Evolutionary conservation across 768 basidiomycete genomes (phyloP), one percentile per base, ranked within the genome.

Genomic region (Tephrocybe sp.): DNA sequence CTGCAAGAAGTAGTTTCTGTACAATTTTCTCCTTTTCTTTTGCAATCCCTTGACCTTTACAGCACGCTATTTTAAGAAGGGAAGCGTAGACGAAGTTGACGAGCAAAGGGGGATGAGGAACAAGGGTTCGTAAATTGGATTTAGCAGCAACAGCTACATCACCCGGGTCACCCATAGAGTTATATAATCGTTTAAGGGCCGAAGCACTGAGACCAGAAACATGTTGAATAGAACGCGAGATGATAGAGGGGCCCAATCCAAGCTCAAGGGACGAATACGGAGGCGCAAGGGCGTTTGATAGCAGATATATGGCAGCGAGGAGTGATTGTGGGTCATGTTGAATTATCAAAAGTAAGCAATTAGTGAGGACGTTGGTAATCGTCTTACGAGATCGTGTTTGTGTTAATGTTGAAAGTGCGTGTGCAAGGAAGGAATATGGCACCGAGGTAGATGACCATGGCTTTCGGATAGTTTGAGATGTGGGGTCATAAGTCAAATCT

Each of bases 101-200:
- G 30, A 77, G 72, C 5, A 92, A 71, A 10, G 84, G 78, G n/a
- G 80, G 71, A 59, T 89, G 88, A 2, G 87, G 82, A 20, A 89
- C 64, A 20, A 93, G 74, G 4, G 89, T 89, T 38, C 89, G 78
- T 17, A 90, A 66, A 51, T 80, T 88, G 3, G 83, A 82, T 63
- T 87, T 92, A 9, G 92, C 91, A 51, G 82, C 80, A 59, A 84
- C 92, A 1, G 94, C 94, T 7, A 94, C 90, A 62, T 94, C 91
- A 0, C 94, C 94, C 20, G 83, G 78, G 67, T 97, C 94, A 4
- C 94, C 94, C 31, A 74, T 81, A 39, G 78, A 70, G 55, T 84
- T 86, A 64, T 90, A 89, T 12, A 92, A 66, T 49, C 72, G 78
- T 65, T 72, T 83, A 40, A 87, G 75, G 11, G 84, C 77, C 7